phyloP scores from a whole-genome alignment of 2,329 filamentous ascomycete genomes.

The Beauveria sp. region DNA sequence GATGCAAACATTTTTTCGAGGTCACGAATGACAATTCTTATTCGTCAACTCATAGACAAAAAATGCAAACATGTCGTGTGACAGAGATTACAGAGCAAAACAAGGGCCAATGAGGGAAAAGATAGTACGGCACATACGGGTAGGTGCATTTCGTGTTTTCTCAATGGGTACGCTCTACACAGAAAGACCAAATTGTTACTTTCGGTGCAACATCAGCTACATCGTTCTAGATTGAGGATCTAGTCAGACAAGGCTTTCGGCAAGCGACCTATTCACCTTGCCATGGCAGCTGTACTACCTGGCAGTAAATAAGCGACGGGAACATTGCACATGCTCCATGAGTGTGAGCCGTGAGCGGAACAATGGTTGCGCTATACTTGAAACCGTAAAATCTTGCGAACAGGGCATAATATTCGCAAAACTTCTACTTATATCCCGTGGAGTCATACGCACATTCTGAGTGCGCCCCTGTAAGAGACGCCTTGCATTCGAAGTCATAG shows the following conservation, averaged over 20 bases:
- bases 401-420: neutral
- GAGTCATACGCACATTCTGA: too few relatives aligned
- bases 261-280: neutral
- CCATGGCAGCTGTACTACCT: neutral
- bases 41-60: neutral
- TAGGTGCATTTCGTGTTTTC: neutral
- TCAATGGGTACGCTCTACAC: neutral
- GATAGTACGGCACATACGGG: neutral
- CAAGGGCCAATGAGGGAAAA: neutral
- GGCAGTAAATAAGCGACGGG: conserved; percentile 3
- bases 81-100: neutral
- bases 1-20: neutral
- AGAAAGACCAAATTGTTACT: neutral
- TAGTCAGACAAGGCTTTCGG: neutral
- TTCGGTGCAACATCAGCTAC: neutral
- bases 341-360: neutral
- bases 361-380: neutral
- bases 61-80: neutral
- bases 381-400: neutral
- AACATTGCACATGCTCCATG: neutral
- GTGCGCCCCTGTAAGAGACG: too few relatives aligned
- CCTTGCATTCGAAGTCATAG: too few relatives aligned
- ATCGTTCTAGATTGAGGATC: neutral
- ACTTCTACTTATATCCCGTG: too few relatives aligned
- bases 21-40: neutral